Conservation (phyloP, 768 basidiomycete genomes). For the Lactarius deliciosus region DNA sequence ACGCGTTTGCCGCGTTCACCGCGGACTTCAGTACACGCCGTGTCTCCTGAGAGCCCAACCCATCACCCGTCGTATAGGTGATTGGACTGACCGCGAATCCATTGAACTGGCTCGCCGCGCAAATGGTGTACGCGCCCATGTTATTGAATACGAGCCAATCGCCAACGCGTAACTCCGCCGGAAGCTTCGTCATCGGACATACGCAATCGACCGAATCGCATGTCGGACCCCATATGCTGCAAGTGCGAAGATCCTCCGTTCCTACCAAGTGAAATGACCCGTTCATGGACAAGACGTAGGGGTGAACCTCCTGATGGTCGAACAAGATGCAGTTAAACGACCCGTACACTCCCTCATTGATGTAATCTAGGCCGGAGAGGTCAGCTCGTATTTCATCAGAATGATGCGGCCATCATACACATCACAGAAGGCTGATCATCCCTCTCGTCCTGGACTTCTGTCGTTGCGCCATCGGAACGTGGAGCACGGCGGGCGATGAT, state of each 20-base stretch:
- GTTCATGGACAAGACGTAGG: constrained; percentile 70
- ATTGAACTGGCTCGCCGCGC: constrained; percentile 95
- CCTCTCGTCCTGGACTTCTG: constrained; percentile 32
- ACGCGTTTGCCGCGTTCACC: constrained; percentile 35
- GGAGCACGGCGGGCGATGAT: constrained; percentile 86
- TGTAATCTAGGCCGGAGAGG: constrained; percentile 68
- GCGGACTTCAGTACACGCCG: constrained; percentile 50
- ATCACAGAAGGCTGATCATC: constrained; percentile 64
- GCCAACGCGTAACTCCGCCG: constrained; percentile 74
- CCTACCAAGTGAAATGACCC: constrained; percentile 60
- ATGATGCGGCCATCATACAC: constrained; percentile 63
- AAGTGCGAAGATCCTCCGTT: constrained; percentile 45
- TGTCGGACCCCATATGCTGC: constrained; percentile 97
- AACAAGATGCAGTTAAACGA: constrained; percentile 97
- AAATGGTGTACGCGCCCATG: constrained; percentile 99
- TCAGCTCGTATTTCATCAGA: constrained; percentile 2
- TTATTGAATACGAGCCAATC: constrained; percentile 98
- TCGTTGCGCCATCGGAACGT: constrained; percentile 38
- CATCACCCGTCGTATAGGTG: constrained; percentile 69
- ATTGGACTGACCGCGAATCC: constrained; percentile 83
- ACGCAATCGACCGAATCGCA: constrained; percentile 98
- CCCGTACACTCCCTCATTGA: constrained; percentile 90
- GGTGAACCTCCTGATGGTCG: constrained; percentile 82
- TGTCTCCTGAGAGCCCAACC: constrained; percentile 51
- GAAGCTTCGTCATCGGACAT: constrained; percentile 59